Base-by-base conservation (phyloP, 768 basidiomycete genomes). In the Podaxis carcinomalis region DNA sequence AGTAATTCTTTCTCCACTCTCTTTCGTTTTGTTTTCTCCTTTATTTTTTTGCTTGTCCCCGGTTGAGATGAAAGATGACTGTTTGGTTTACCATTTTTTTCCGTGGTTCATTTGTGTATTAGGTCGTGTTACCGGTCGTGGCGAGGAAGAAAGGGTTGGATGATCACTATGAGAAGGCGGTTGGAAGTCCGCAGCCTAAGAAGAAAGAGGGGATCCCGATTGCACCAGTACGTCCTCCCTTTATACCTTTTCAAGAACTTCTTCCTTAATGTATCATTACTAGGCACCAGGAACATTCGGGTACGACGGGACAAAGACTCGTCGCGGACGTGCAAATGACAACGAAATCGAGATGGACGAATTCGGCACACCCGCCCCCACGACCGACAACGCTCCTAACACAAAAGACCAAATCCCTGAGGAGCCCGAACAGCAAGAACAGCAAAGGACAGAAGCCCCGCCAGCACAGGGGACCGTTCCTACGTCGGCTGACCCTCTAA, bases 241-340 rank as follows among this genome's bases (percentile, higher is more conserved):
- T 37, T 46, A 44, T 49, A 51, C 52, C 46, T 37, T 47, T 56
- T 49, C 14, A 32, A 23, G 40, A 21, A n/a, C 47, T 51, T 32
- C 32, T 51, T 51, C 7, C 32, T 51, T 57, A 40, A 46, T 56
- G 35, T 46, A 16, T 56, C 52, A 32, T n/a, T 50, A n/a, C n/a
- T 47, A 91, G 90, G 89, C 90, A 16, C 89, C 92, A 7, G 91
- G 91, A 19, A 92, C 90, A 47, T 93, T 93, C 71, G 90, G 87
- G 3, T 93, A 79, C 69, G 87, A 92, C 67, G 80, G 83, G 57
- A 77, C 86, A 5, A 93, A 92, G 72, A 86, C 87, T 66, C 83
- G 85, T 6, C 78, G 79, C 9, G 75, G 77, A 62, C 79, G 75
- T 51, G 68, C 60, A 21, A 74, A 73, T 32, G 73, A 73, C 56